Conservation (phyloP, 352 stramenopile species). For the Globisporangium alternatum region DNA sequence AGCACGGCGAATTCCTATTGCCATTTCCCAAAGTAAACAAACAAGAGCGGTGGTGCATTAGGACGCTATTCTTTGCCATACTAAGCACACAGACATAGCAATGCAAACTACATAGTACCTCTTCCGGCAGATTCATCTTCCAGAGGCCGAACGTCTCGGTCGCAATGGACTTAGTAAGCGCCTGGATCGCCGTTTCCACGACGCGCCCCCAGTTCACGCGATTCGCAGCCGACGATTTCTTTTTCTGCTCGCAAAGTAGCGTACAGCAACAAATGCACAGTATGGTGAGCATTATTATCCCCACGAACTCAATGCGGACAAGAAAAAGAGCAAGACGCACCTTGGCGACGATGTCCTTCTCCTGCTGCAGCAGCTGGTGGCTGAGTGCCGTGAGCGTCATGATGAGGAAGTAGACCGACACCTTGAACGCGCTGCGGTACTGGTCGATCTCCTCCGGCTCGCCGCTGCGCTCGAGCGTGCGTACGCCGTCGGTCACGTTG, state of each 20-base stretch:
- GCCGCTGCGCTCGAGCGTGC: slow-evolving; percentile 26
- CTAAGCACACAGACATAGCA: not conserved
- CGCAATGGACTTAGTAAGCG: slow-evolving; percentile 60
- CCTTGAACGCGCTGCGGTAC: slow-evolving; percentile 63
- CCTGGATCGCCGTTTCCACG: slow-evolving; percentile 51
- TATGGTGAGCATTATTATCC: not conserved
- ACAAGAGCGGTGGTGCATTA: not conserved
- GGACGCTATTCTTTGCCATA: not conserved
- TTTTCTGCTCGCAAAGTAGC: slow-evolving; percentile 22
- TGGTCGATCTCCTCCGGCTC: slow-evolving; percentile 39
- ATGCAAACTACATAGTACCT: slow-evolving; percentile 27
- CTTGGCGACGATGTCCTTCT: slow-evolving; percentile 64
- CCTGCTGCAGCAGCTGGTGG: slow-evolving; percentile 41
- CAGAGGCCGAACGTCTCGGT: slow-evolving; percentile 66
- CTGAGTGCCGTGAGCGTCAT: slow-evolving; percentile 54
- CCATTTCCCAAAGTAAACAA: not conserved
- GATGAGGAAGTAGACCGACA: slow-evolving; percentile 68
- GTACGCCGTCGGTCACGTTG: slow-evolving; percentile 55
- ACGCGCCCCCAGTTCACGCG: slow-evolving; percentile 66
- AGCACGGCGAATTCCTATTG: slow-evolving; percentile 68
- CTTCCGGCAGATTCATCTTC: slow-evolving; percentile 78
- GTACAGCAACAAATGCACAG: not conserved
- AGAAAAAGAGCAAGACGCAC: slow-evolving; percentile 15
- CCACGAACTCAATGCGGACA: not conserved
- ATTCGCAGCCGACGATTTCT: slow-evolving; percentile 30